phyloP scores from a whole-genome alignment of 208 protist genomes.

The Crithidia bombi region DNA sequence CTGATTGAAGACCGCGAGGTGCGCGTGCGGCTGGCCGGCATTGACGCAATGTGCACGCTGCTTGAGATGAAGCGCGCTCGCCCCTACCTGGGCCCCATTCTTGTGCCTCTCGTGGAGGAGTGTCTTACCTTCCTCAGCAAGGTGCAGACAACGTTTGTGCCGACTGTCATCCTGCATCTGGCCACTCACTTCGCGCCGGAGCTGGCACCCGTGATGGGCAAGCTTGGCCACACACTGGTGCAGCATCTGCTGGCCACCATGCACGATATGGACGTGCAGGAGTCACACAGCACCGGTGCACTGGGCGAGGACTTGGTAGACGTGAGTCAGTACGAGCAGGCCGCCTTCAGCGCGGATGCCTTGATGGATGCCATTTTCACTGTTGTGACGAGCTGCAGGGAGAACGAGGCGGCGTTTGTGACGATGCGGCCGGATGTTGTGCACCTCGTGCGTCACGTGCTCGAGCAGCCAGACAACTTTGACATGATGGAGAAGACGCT shows the following conservation, averaged over 20 bases:
- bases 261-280: slow-evolving; percentile 71
- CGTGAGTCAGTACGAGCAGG: slow-evolving; percentile 49
- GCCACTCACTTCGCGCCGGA: slow-evolving; percentile 86
- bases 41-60: slow-evolving; percentile 87
- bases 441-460: slow-evolving; percentile 51
- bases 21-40: slow-evolving; percentile 76
- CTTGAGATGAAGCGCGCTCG: slow-evolving; percentile 81
- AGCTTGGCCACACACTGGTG: slow-evolving; percentile 70
- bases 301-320: slow-evolving; percentile 18
- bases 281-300: slow-evolving; percentile 24
- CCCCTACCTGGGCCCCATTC: slow-evolving; percentile 61
- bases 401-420: slow-evolving; percentile 54
- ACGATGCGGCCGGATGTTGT: slow-evolving; percentile 69
- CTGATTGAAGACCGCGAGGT: slow-evolving; percentile 73
- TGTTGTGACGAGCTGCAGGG: slow-evolving; percentile 59
- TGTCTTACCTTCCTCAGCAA: slow-evolving; percentile 79
- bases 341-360: slow-evolving; percentile 74
- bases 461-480: slow-evolving; percentile 76
- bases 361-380: slow-evolving; percentile 80
- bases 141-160: slow-evolving; percentile 89
- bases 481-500: slow-evolving; percentile 88
- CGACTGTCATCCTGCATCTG: slow-evolving; percentile 82
- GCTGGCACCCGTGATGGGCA: slow-evolving; percentile 74
- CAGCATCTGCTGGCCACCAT: slow-evolving; percentile 81
- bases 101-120: slow-evolving; percentile 85